Base-by-base conservation (phyloP, 2,329 filamentous ascomycete species). In the Trichoderma sp. region DNA sequence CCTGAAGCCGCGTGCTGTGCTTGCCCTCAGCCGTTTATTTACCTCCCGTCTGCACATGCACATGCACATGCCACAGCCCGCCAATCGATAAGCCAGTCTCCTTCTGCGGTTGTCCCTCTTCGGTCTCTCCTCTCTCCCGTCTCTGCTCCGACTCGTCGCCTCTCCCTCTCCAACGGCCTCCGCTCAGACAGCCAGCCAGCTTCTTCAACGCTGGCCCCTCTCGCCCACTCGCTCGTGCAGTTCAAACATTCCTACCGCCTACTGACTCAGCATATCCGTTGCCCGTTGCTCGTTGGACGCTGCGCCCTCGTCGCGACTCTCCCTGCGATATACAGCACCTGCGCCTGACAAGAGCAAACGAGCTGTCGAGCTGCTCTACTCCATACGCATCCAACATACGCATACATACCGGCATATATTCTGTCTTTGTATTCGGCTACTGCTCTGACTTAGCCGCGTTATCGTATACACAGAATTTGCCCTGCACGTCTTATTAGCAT, bases 41-140 rank as follows among this genome's bases (percentile, higher is more conserved):
- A 24, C 32, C 14, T 36, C 47, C 39, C 28, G 34, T 47, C 12
- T 66, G 63, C 63, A 21, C 30, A 51, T 47, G 36, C 24, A 56
- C 39, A 21, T 56, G n/a, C 47, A 56, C 63, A 28, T 53, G 47
- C 39, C 39, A 57, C 28, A 47, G 36, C 66, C 34, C 57, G 32
- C 66, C 39, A 43, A 60, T 68, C 65, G 26, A 68, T 68, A 69
- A 53, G 57, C 57, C 28, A 24, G 28, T n/a, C 57, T 60, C 30
- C 57, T 34, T 60, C 28, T 60, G 57, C 28, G 30, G 56, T n/a
- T 21, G 28, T 60, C 24, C 30, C 56, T 60, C 57, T 32, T 34
- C 30, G 15, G 28, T 21, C 57, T 34, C 57, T 60, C 30, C 57
- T 34, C 15, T 60, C 39, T n/a, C n/a, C 57, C 34, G 65, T 53